phyloP scores from a whole-genome alignment of 768 basidiomycete genomes.

The Auricularia heimuer region DNA sequence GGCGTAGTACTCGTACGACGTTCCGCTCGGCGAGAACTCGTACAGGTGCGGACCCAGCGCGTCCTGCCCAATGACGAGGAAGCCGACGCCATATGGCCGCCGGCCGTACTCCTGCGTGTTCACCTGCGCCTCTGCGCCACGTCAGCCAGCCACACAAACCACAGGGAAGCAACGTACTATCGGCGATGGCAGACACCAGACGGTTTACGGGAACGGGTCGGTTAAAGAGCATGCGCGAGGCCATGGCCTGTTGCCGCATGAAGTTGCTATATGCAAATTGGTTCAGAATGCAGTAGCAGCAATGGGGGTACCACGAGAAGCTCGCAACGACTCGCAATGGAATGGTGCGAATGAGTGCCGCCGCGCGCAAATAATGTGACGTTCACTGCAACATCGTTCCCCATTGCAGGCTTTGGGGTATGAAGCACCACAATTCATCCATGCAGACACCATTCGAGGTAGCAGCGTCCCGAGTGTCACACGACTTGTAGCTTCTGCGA shows the following conservation, averaged over 20 bases:
- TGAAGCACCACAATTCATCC: too few relatives aligned
- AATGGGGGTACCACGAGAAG: too few relatives aligned
- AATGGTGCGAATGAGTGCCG: too few relatives aligned
- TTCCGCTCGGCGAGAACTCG: constrained; percentile 96
- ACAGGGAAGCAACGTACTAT: constrained; percentile 53
- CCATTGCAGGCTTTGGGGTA: too few relatives aligned
- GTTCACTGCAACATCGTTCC: too few relatives aligned
- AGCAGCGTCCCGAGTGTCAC: too few relatives aligned
- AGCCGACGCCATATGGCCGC: constrained; percentile 95
- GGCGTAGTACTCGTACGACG: constrained; percentile 94
- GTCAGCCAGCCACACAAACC: constrained; percentile 1
- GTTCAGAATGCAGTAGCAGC: too few relatives aligned
- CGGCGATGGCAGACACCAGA: constrained; percentile 86
- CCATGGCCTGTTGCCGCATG: constrained; percentile 98
- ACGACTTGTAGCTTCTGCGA: too few relatives aligned
- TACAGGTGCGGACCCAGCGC: constrained; percentile 96
- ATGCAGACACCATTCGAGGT: fast-evolving
- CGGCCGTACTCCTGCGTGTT: constrained; percentile 98
- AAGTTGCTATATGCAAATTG: constrained; percentile 60
- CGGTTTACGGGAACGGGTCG: constrained; percentile 90
- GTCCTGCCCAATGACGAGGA: constrained; percentile 94
- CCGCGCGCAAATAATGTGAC: too few relatives aligned
- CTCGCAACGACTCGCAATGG: too few relatives aligned
- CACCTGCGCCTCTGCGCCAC: constrained; percentile 76
- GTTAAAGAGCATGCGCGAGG: constrained; percentile 89